These are phyloP conservation scores for Karstenula rhodostoma DNA, from an alignment of 2,329 filamentous ascomycete genomes.

Conservation along the genomic window DNA sequence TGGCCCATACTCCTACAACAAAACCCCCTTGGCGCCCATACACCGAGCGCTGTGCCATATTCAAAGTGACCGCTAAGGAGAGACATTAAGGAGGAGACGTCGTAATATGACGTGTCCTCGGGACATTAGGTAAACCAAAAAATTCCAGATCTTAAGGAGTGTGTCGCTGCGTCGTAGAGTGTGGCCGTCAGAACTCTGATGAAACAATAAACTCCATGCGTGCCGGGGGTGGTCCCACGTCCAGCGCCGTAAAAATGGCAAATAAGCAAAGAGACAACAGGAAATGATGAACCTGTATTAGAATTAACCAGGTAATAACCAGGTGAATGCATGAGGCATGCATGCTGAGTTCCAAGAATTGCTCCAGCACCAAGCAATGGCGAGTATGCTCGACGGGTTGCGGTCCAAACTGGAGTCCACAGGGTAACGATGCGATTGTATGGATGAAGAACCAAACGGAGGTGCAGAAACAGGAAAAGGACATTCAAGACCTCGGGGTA, in stretches of 20 bases:
- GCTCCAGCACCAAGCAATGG: conserved; percentile 1
- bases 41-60: conserved; percentile 5
- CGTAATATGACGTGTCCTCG: conserved; percentile 2
- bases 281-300: conserved; percentile 5
- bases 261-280: not conserved
- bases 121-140: conserved; percentile 10
- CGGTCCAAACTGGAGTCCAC: not conserved
- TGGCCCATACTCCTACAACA: conserved; percentile 7
- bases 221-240: not conserved
- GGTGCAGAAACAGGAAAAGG: not conserved
- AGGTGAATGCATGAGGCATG: conserved; percentile 1
- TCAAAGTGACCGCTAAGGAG: conserved; percentile 4
- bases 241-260: conserved; percentile 11
- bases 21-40: not conserved
- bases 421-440: conserved; percentile 8
- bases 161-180: conserved; percentile 8
- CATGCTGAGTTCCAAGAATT: not conserved
- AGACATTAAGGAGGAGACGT: conserved; percentile 9
- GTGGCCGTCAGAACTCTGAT: not conserved
- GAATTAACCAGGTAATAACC: conserved; percentile 11
- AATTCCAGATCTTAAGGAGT: conserved; percentile 14
- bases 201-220: not conserved
- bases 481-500: conserved; percentile 6
- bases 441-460: not conserved
- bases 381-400: not conserved